A percentile compares a stretch with the other conserved stretches of the same genome.
These are phyloP conservation scores for Monosporozyma siamensis DNA, from an alignment of 805 yeast species.

Conservation along the genomic window DNA sequence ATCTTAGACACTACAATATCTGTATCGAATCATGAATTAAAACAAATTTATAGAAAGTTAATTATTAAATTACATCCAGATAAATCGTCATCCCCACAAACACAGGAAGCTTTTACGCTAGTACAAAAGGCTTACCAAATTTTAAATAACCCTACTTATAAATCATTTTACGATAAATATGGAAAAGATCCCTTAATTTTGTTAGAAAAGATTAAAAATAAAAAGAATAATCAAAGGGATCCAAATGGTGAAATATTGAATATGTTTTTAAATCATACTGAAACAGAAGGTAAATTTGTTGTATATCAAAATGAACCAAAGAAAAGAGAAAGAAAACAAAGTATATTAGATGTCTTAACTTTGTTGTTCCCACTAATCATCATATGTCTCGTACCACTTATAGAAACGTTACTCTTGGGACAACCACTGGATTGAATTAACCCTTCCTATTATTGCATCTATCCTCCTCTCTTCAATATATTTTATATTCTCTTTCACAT, in stretches of 20 bases:
- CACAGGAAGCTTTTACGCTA: constrained; percentile 25
- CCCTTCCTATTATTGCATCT: background rate
- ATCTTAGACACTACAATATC: constrained; percentile 37
- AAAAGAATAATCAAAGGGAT: constrained; percentile 13
- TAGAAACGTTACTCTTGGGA: constrained; percentile 1
- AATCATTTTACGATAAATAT: constrained; percentile 54
- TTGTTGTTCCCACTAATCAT: constrained; percentile 2
- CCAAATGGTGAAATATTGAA: constrained; percentile 15
- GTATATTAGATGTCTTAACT: background rate
- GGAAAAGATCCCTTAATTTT: constrained; percentile 3
- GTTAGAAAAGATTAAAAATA: background rate
- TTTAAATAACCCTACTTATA: constrained; percentile 53
- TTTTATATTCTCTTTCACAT: background rate
- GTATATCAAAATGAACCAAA: constrained; percentile 2
- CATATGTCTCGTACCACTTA: constrained; percentile 2
- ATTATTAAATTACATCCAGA: constrained; percentile 3
- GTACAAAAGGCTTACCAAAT: constrained; percentile 91
- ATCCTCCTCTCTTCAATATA: no score
- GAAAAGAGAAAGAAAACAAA: background rate
- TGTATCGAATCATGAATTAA: background rate
- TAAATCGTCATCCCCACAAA: background rate
- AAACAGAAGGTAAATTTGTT: constrained; percentile 1
- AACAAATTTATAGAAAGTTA: constrained; percentile 1
- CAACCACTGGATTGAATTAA: background rate
- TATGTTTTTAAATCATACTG: background rate